Evolutionary conservation across 495 filamentous ascomycete genomes (phyloP).

Genomic region (Daldinia childiae): DNA sequence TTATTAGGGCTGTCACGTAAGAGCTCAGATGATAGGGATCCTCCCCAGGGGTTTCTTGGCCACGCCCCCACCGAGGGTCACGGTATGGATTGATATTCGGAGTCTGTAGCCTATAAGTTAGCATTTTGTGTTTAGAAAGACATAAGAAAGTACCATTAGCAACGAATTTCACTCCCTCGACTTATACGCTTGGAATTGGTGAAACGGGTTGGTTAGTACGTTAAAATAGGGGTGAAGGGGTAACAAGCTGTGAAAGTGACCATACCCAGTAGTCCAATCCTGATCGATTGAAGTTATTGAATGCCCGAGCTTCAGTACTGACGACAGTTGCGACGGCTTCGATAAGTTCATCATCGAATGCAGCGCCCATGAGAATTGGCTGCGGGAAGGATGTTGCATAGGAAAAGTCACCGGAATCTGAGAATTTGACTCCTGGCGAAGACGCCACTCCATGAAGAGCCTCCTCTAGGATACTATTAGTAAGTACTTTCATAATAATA

Average conservation of each 20-base stretch:
- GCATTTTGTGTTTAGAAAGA: neutral
- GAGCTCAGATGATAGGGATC: slow-evolving; percentile 64
- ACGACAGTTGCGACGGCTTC: slow-evolving; percentile 64
- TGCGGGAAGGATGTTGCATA: slow-evolving; percentile 70
- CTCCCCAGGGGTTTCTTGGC: slow-evolving; percentile 70
- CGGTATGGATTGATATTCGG: slow-evolving; percentile 71
- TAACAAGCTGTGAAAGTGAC: neutral
- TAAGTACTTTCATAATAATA: neutral
- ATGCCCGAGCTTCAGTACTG: slow-evolving; percentile 68
- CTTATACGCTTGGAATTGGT: neutral
- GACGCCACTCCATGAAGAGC: slow-evolving; percentile 68
- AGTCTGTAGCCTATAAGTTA: slow-evolving; percentile 40
- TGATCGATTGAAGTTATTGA: slow-evolving; percentile 64
- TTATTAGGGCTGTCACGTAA: slow-evolving; percentile 66
- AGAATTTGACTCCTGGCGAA: slow-evolving; percentile 61
- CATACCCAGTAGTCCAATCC: slow-evolving; percentile 63
- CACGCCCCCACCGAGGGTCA: slow-evolving; percentile 68
- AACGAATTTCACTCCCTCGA: neutral
- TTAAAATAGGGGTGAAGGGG: neutral
- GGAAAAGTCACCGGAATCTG: slow-evolving; percentile 58
- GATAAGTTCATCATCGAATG: slow-evolving; percentile 68
- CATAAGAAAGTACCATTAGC: neutral
- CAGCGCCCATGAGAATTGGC: slow-evolving; percentile 66
- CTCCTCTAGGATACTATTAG: slow-evolving; percentile 43
- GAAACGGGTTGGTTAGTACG: neutral